phyloP scores from a whole-genome alignment of 345 rosid species.

The Populus pruinosa region DNA sequence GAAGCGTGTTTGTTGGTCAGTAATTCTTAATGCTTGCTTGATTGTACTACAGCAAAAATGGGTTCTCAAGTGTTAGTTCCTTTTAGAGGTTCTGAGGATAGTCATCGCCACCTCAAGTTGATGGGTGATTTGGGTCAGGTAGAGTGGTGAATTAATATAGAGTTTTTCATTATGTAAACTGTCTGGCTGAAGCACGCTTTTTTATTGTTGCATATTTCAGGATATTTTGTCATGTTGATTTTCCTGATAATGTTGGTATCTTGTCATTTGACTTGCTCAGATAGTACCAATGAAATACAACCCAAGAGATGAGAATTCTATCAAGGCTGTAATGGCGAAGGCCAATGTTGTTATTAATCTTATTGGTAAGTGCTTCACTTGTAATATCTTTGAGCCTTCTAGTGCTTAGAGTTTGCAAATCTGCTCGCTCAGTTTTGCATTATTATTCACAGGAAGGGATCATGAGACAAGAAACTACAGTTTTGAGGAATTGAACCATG shows the following conservation, averaged over 20 bases:
- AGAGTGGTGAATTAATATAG: not conserved
- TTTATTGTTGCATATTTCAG: not conserved
- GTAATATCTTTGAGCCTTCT: not conserved
- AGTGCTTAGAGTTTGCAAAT: not conserved
- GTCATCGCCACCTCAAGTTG: constrained; percentile 88
- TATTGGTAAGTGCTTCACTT: constrained; percentile 49
- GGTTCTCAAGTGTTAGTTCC: constrained; percentile 98
- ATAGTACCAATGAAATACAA: constrained; percentile 90
- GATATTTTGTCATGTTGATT: not conserved
- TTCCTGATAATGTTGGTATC: not conserved
- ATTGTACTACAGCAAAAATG: constrained; percentile 65
- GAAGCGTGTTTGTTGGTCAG: not conserved
- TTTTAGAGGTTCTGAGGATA: constrained; percentile 92
- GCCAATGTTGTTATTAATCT: constrained; percentile 97
- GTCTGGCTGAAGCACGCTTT: not conserved
- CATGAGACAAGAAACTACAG: constrained; percentile 91
- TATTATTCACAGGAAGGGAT: constrained; percentile 66
- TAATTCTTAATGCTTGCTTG: not conserved
- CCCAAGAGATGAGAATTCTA: constrained; percentile 85
- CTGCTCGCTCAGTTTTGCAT: not conserved
- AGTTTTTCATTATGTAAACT: not conserved
- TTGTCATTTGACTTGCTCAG: constrained; percentile 38
- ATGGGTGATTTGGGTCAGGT: constrained; percentile 99
- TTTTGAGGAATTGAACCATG: constrained; percentile 89
- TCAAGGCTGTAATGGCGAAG: constrained; percentile 98